Evolutionary conservation across 208 protist species (phyloP).

Genomic region (Acanthamoeba healyi): DNA sequence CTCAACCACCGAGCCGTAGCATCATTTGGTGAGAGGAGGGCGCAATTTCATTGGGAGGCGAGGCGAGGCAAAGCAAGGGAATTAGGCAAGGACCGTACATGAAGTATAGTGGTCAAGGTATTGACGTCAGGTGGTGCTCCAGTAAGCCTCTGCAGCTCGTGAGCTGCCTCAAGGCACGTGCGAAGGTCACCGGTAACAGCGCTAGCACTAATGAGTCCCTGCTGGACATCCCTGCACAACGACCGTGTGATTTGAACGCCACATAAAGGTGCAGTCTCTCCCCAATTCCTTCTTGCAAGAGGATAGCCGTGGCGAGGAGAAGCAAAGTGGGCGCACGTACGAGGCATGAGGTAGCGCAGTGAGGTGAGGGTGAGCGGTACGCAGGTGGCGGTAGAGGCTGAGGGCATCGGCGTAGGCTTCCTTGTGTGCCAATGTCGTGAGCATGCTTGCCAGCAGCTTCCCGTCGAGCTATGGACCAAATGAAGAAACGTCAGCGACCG

Average conservation of each 20-base stretch:
- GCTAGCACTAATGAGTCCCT: background rate
- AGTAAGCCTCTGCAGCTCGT: background rate
- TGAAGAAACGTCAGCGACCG: no score
- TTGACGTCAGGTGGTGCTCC: background rate
- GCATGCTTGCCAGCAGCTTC: background rate
- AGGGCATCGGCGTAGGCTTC: background rate
- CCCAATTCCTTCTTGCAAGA: no score
- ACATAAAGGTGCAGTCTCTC: no score
- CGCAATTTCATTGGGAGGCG: no score
- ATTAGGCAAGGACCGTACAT: background rate
- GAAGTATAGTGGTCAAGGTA: background rate
- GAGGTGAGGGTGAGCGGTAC: background rate
- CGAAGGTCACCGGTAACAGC: background rate
- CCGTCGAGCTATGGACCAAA: background rate
- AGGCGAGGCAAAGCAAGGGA: no score
- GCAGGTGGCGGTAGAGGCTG: background rate
- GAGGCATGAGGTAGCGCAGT: background rate
- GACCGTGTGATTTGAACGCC: no score
- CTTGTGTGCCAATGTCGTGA: background rate
- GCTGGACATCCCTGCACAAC: background rate
- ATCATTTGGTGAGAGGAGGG: no score
- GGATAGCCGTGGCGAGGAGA: background rate
- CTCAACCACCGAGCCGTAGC: no score
- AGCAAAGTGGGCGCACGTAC: no score
- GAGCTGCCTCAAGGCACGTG: background rate